These are phyloP conservation scores for Pinus tabuliformis DNA, from an alignment of 75 land plant species.

Conservation along the genomic window DNA sequence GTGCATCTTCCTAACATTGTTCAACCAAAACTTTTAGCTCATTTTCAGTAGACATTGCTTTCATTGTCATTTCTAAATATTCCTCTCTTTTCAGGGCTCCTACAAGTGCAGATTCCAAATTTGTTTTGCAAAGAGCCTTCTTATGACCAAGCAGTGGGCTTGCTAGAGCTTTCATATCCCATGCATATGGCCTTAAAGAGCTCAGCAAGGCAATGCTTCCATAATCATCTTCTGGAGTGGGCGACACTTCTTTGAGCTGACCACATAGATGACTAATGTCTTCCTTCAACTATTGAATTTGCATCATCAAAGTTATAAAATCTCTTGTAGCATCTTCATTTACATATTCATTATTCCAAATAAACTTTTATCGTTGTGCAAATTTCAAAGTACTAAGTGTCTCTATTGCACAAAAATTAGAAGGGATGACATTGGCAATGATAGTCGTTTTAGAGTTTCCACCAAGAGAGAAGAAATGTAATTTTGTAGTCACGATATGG, in stretches of 20 bases:
- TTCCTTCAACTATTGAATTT: slow-evolving; percentile 92
- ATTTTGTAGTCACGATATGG: slow-evolving; percentile 97
- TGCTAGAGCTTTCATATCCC: slow-evolving; percentile 38
- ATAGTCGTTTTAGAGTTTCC: too few relatives aligned
- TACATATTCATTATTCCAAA: slow-evolving; percentile 87
- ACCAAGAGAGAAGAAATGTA: slow-evolving; percentile 69
- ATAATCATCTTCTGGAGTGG: slow-evolving; percentile 23
- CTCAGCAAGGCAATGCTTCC: slow-evolving; percentile 2
- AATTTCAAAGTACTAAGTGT: slow-evolving; percentile 96
- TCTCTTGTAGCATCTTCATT: slow-evolving; percentile 97
- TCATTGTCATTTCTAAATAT: slow-evolving; percentile 58
- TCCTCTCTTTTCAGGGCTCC: slow-evolving; percentile 77
- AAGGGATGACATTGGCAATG: too few relatives aligned
- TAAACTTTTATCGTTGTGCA: slow-evolving; percentile 96
- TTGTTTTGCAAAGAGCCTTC: slow-evolving; percentile 43
- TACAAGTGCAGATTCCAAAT: slow-evolving; percentile 67
- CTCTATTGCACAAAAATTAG: slow-evolving; percentile 64
- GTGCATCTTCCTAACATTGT: slow-evolving; percentile 83
- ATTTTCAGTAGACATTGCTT: slow-evolving; percentile 68
- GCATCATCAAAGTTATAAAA: slow-evolving; percentile 72
- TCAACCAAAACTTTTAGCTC: slow-evolving; percentile 71
- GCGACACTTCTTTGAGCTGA: slow-evolving; percentile 34
- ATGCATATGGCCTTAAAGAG: slow-evolving; percentile 17
- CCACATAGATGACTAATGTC: slow-evolving; percentile 48
- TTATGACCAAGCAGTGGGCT: slow-evolving; percentile 54